Percentiles rank a stretch among this genome's conserved stretches.
Conservation (phyloP, 2,329 filamentous ascomycete species). For the Bipolaris zeicola region DNA sequence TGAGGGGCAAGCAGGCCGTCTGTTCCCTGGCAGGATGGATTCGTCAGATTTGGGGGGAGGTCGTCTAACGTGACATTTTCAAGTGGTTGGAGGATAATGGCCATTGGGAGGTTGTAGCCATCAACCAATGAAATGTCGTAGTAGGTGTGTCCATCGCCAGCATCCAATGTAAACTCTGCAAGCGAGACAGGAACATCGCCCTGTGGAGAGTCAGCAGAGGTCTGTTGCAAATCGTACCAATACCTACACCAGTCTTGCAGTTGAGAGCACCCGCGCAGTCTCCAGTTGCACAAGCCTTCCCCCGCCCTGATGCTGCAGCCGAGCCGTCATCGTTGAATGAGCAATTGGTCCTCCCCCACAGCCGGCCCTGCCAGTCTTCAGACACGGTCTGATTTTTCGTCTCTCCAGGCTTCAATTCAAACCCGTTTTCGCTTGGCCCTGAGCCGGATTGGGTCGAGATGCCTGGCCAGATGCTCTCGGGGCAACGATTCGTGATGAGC, state of each 20-base stretch:
- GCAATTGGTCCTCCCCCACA: conserved; percentile 87
- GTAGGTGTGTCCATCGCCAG: conserved; percentile 71
- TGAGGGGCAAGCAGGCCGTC: conserved; percentile 60
- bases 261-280: conserved; percentile 75
- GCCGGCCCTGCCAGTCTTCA: conserved; percentile 76
- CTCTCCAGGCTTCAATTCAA: conserved; percentile 65
- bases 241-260: conserved; percentile 70
- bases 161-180: conserved; percentile 78
- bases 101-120: conserved; percentile 79
- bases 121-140: conserved; percentile 87
- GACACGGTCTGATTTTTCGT: conserved; percentile 69
- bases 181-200: conserved; percentile 76
- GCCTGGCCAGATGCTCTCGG: conserved; percentile 74
- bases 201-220: conserved; percentile 49
- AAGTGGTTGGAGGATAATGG: conserved; percentile 58
- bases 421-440: conserved; percentile 70
- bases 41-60: conserved; percentile 77
- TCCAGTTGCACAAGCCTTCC: conserved; percentile 71
- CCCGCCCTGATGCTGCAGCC: conserved; percentile 54
- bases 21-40: conserved; percentile 77
- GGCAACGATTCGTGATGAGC: conserved; percentile 73
- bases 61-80: conserved; percentile 64
- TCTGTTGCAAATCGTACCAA: neutral
- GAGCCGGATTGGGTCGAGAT: conserved; percentile 74
- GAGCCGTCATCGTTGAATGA: conserved; percentile 71